Percentiles rank a stretch among this genome's conserved stretches.
Evolutionary conservation across 1,139 yeast genomes (phyloP).

Genomic region (Wickerhamomyces sp.): DNA sequence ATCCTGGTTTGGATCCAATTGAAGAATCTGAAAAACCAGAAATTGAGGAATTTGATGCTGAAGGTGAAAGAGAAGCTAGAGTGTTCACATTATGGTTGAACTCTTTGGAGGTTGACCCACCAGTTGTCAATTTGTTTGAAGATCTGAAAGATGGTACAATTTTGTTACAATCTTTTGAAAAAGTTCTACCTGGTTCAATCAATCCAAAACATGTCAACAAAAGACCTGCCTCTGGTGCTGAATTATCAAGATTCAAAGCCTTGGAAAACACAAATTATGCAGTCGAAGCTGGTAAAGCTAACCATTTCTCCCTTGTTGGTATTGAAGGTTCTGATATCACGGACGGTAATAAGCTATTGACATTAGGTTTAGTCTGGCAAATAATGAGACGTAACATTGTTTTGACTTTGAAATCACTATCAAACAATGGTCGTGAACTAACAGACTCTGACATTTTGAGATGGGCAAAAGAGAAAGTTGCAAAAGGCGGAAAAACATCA

Average conservation of each 20-base stretch:
- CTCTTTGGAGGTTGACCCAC: conserved; percentile 93
- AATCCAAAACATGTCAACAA: conserved; percentile 78
- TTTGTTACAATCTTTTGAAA: conserved; percentile 88
- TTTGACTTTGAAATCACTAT: conserved; percentile 69
- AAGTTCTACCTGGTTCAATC: conserved; percentile 91
- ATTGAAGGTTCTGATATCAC: conserved; percentile 97
- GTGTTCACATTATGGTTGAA: conserved; percentile 97
- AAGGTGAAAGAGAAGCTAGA: conserved; percentile 99
- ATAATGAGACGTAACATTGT: conserved; percentile 94
- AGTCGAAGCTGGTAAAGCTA: conserved; percentile 91
- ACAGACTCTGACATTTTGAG: conserved; percentile 80
- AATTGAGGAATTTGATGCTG: conserved; percentile 94
- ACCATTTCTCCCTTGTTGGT: conserved; percentile 90
- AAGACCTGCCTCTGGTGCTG: conserved; percentile 65
- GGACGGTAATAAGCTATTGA: conserved; percentile 86
- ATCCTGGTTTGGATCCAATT: conserved; percentile 95
- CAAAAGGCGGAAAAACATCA: conserved; percentile 73
- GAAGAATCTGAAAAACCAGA: conserved; percentile 87
- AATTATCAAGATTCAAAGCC: conserved; percentile 86
- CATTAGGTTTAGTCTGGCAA: conserved; percentile 98
- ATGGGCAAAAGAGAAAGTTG: conserved; percentile 89
- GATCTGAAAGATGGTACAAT: conserved; percentile 92
- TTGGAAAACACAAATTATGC: conserved; percentile 95
- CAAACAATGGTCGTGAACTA: conserved; percentile 68
- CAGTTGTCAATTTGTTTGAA: conserved; percentile 86